Percentiles rank a stretch among this genome's conserved stretches.
These are phyloP conservation scores for Medicago arabica DNA, from an alignment of 306 rosid genomes.

Conservation along the genomic window DNA sequence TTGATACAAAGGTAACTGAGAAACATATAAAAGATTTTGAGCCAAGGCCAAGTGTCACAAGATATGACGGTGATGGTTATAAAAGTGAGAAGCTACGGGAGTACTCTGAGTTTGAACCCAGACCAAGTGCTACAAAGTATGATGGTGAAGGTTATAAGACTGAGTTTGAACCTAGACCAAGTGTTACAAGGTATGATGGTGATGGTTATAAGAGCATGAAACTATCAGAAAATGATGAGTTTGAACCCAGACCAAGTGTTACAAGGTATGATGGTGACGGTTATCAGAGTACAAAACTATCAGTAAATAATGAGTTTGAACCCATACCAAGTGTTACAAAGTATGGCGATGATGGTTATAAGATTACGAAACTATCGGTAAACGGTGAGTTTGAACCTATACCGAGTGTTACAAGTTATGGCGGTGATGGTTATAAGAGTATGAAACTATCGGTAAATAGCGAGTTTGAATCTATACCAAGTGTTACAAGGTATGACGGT, in stretches of 20 bases:
- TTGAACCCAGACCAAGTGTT: conserved; percentile 23
- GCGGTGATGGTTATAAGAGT: neutral
- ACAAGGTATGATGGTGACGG: neutral
- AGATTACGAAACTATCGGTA: neutral
- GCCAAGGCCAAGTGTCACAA: neutral
- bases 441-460: neutral
- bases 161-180: conserved; percentile 14
- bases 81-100: too few relatives aligned
- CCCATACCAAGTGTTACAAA: neutral
- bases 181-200: neutral
- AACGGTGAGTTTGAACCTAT: neutral
- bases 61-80: neutral
- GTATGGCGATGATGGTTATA: neutral
- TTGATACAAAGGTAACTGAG: too few relatives aligned
- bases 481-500: neutral
- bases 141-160: neutral
- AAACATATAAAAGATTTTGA: neutral
- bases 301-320: neutral
- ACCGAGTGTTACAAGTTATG: neutral
- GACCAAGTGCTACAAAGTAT: neutral
- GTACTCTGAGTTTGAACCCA: neutral
- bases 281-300: neutral
- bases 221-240: neutral
- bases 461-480: neutral
- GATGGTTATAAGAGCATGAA: neutral